Conservation (phyloP, 768 basidiomycete genomes). For the Antrodiella citrinella region DNA sequence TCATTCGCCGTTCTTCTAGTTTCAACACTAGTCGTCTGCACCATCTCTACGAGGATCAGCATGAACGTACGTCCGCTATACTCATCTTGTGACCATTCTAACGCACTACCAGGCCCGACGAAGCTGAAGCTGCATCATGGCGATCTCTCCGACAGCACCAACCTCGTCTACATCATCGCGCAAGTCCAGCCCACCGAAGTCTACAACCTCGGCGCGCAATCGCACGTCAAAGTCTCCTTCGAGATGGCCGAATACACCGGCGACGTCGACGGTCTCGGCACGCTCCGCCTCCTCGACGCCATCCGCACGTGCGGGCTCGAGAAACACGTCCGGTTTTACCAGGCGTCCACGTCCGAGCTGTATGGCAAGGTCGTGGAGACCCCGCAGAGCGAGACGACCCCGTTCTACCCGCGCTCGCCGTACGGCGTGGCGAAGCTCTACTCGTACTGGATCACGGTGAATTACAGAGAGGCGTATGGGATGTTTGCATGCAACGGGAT, state of each 20-base stretch:
- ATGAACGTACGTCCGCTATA: conserved; percentile 58
- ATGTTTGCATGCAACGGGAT: conserved; percentile 98
- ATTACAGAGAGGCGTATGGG: conserved; percentile 91
- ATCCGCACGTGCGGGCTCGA: conserved; percentile 93
- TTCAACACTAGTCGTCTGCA: conserved; percentile 97
- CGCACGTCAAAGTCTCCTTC: conserved; percentile 98
- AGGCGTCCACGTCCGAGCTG: conserved; percentile 94
- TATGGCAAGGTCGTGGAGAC: conserved; percentile 96
- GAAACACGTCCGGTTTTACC: conserved; percentile 91
- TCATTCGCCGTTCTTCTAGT: conserved; percentile 94
- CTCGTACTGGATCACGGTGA: conserved; percentile 84
- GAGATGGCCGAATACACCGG: conserved; percentile 99
- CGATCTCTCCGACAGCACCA: conserved; percentile 93
- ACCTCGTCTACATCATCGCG: conserved; percentile 93
- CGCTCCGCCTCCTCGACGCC: conserved; percentile 91
- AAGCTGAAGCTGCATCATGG: conserved; percentile 86
- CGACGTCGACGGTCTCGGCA: conserved; percentile 93
- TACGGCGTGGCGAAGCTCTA: conserved; percentile 96
- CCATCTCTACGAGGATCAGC: conserved; percentile 88
- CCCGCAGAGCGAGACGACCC: conserved; percentile 92
- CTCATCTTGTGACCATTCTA: background rate
- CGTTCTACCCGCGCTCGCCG: conserved; percentile 96
- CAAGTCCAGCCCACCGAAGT: conserved; percentile 93
- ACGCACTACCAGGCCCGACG: conserved; percentile 46
- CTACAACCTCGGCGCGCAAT: conserved; percentile 97